Base-by-base conservation (phyloP, 2,329 filamentous ascomycete genomes). In the Alternaria brassicicola region DNA sequence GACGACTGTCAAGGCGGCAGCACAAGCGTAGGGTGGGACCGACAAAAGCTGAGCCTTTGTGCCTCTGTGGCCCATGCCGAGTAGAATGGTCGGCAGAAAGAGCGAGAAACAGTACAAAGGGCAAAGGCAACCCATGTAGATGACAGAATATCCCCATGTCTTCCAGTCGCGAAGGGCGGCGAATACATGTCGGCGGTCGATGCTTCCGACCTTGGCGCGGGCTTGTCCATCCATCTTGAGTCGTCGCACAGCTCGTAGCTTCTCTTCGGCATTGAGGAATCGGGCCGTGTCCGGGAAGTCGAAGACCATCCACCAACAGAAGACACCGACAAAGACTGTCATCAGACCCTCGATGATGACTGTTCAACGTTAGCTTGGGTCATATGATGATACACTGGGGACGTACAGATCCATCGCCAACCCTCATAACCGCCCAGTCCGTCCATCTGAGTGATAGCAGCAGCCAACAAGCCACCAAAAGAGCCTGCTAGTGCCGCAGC, bases 1-100 rank as follows among this genome's bases (percentile, higher is more conserved):
- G 6, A 80, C 52, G 13, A 95, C 82, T 0, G 91, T 94, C 26
- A 93, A 65, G 2, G 90, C 68, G 2, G 89, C 89, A 0, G 90
- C 91, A 0, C 82, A 85, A 1, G 87, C 90, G 70, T 95, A 94
- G 0, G 91, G 90, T 0, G 91, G 90, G 0, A 93, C 90, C 7
- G 86, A 88, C 59, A 93, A 82, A 7, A 94, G 83, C 72, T 94
- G 90, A 0, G 89, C 86, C 26, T 78, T 83, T 5, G 89, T 88
- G 2, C 82, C 79, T 23, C 83, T 79, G 78, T 90, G 86, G 5
- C 84, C 74, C 74, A 76, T 74, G 28, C 73, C 78, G 45, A 75
- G 74, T 6, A 81, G 76, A 55, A 81, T 79, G 15, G 78, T 92
- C 1, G 85, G 84, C 56, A 75, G 51, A 63, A 74, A 74, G 48